These are phyloP conservation scores for Lentinula guzmanii DNA, from an alignment of 768 basidiomycete species.

Conservation along the genomic window DNA sequence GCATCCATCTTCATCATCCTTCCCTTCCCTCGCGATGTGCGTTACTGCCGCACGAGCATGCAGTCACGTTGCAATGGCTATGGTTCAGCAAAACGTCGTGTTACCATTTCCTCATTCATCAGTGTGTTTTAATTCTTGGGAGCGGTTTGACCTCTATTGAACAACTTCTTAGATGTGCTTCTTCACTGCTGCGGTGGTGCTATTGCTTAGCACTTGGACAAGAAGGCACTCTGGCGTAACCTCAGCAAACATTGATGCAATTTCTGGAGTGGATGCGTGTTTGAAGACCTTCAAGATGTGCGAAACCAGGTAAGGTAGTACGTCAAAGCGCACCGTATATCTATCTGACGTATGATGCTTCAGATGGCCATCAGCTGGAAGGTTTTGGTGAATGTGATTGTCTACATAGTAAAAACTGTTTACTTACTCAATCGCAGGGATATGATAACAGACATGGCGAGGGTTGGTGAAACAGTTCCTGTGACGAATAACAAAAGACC, in stretches of 20 bases:
- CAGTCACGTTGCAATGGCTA: conserved; percentile 1
- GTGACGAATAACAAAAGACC: conserved; percentile 4
- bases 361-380: conserved; percentile 38
- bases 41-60: conserved; percentile 7
- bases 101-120: conserved; percentile 29
- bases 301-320: conserved; percentile 29
- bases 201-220: conserved; percentile 65
- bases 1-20: conserved; percentile 5
- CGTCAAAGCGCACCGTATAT: not conserved
- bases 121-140: conserved; percentile 18
- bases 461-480: conserved; percentile 4
- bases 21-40: conserved; percentile 12
- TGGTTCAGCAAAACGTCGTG: not conserved
- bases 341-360: not conserved
- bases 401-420: not conserved
- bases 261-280: conserved; percentile 57
- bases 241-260: conserved; percentile 43
- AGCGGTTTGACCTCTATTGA: conserved; percentile 5
- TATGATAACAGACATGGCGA: conserved; percentile 28
- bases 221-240: conserved; percentile 40
- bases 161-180: conserved; percentile 21
- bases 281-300: conserved; percentile 41
- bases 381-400: conserved; percentile 25
- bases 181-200: conserved; percentile 42
- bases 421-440: conserved; percentile 19